Conservation (phyloP, 2,329 filamentous ascomycete species). For the Venturia pyrina region DNA sequence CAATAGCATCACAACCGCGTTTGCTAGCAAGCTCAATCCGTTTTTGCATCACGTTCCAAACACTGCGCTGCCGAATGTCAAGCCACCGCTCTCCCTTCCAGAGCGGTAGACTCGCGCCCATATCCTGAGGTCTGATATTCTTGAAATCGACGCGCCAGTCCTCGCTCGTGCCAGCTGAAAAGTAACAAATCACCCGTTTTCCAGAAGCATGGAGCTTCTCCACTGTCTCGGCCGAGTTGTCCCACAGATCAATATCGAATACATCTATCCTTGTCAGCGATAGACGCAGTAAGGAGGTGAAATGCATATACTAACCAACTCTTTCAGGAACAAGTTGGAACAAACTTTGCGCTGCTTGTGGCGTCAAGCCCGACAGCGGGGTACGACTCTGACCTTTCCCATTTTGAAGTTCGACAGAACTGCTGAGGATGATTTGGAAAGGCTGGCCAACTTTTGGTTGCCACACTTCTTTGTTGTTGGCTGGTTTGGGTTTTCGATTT, state of each 20-base stretch:
- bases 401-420: conserved; percentile 8
- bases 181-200: conserved; percentile 43
- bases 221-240: conserved; percentile 39
- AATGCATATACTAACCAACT: not conserved
- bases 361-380: not conserved
- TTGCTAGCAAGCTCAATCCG: conserved; percentile 18
- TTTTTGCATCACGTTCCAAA: conserved; percentile 20
- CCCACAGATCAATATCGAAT: conserved; percentile 50
- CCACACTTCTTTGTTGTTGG: conserved; percentile 31
- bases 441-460: conserved; percentile 40
- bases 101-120: conserved; percentile 18
- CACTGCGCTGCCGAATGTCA: conserved; percentile 18
- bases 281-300: not conserved
- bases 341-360: not conserved
- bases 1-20: conserved; percentile 28
- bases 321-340: not conserved
- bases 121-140: conserved; percentile 16
- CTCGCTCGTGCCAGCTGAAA: conserved; percentile 19
- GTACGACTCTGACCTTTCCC: not conserved
- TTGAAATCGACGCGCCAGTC: conserved; percentile 19
- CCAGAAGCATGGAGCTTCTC: conserved; percentile 37
- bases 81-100: conserved; percentile 21
- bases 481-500: not conserved
- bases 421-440: conserved; percentile 55
- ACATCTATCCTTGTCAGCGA: conserved; percentile 9